A percentile compares a stretch with the other conserved stretches of the same genome.
phyloP scores from a whole-genome alignment of 1,139 yeast genomes.

The Blastobotrys niveus region DNA sequence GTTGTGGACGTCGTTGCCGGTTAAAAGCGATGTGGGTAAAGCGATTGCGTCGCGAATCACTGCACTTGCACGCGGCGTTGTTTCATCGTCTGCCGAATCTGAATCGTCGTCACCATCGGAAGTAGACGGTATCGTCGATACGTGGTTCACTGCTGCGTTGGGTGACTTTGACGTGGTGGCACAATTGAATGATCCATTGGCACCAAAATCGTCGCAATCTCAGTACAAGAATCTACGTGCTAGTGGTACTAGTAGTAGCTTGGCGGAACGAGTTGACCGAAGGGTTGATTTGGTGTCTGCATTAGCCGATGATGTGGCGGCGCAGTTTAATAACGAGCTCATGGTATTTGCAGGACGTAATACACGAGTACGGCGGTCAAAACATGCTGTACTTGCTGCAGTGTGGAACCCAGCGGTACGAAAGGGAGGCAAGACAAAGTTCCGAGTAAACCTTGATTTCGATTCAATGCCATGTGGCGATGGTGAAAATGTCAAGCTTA shows the following conservation, averaged over 20 bases:
- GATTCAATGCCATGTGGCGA: conserved; percentile 58
- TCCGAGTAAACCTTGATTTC: conserved; percentile 74
- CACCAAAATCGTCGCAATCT: background rate
- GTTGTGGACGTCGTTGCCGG: conserved; percentile 66
- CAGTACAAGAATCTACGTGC: conserved; percentile 58
- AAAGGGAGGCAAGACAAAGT: conserved; percentile 49
- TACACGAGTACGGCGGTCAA: conserved; percentile 8
- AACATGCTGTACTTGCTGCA: conserved; percentile 55
- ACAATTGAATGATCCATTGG: conserved; percentile 43
- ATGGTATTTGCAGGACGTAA: conserved; percentile 48
- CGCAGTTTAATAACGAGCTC: conserved; percentile 43
- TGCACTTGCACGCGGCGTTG: conserved; percentile 77
- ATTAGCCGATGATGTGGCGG: conserved; percentile 30
- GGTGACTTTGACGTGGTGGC: conserved; percentile 79
- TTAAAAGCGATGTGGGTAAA: conserved; percentile 46
- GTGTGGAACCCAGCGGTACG: conserved; percentile 64
- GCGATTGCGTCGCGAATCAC: conserved; percentile 80
- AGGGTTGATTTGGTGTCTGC: conserved; percentile 26
- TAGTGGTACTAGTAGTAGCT: conserved; percentile 16
- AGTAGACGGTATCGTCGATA: conserved; percentile 39
- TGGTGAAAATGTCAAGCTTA: conserved; percentile 46
- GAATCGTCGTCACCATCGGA: conserved; percentile 42
- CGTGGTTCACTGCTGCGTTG: conserved; percentile 63
- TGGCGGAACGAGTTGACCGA: conserved; percentile 25
- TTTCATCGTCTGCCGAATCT: background rate